A percentile compares a stretch with the other conserved stretches of the same genome.
These are phyloP conservation scores for Penicillium concentricum DNA, from an alignment of 2,329 filamentous ascomycete genomes.

Conservation along the genomic window DNA sequence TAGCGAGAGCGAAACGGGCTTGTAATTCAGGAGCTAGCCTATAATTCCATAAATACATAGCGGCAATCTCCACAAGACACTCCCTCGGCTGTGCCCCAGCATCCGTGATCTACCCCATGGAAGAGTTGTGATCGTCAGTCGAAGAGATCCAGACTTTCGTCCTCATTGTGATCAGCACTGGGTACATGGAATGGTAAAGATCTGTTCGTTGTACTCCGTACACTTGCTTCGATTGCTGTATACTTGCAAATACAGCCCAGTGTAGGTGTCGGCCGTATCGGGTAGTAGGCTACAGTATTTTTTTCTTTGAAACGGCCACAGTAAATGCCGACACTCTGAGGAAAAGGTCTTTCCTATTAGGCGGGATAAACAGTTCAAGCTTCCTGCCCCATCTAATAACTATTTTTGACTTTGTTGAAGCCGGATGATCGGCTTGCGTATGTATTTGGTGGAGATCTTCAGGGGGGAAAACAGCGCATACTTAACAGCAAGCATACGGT, in stretches of 20 bases:
- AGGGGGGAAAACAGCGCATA: slow-evolving; percentile 7
- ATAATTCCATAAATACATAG: neutral
- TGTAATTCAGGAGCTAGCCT: neutral
- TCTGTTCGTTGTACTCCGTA: neutral
- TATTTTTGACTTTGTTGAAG: neutral
- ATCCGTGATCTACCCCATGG: slow-evolving; percentile 5
- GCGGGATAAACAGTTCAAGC: neutral
- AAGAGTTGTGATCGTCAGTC: slow-evolving; percentile 1
- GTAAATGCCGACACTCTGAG: neutral
- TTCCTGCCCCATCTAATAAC: neutral
- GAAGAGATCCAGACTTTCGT: neutral
- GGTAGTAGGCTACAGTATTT: neutral
- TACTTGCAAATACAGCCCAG: neutral
- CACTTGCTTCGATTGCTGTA: neutral
- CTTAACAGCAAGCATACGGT: neutral
- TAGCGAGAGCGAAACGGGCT: neutral
- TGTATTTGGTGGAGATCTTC: neutral
- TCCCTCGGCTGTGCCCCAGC: neutral
- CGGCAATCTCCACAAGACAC: slow-evolving; percentile 6
- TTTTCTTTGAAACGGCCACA: neutral
- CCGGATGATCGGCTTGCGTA: slow-evolving; percentile 4
- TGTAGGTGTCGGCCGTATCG: neutral
- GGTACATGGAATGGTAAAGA: neutral
- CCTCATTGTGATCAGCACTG: neutral
- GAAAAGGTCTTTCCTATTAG: neutral